These are phyloP conservation scores for Exophiala spinifera DNA, from an alignment of 2,329 filamentous ascomycete species.

Conservation along the genomic window DNA sequence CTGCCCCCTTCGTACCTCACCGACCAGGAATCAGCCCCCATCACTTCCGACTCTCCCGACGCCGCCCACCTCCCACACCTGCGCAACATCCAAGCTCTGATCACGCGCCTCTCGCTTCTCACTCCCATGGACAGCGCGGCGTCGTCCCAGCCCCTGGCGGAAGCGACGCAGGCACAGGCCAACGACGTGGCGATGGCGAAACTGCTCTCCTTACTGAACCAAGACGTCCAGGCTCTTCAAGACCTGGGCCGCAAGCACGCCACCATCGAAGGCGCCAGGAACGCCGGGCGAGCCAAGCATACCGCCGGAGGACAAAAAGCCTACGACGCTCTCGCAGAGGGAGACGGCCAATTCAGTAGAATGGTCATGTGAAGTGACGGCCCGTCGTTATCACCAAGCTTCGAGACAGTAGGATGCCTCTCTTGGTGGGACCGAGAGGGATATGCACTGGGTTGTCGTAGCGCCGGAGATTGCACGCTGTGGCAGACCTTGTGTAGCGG, in stretches of 20 bases:
- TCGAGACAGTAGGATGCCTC: too few species aligned
- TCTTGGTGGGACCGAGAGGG: too few species aligned
- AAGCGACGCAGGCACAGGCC: constrained; percentile 70
- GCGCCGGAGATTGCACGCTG: too few species aligned
- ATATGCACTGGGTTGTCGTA: too few species aligned
- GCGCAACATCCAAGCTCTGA: constrained; percentile 81
- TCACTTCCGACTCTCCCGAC: constrained; percentile 32
- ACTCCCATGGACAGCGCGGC: constrained; percentile 62
- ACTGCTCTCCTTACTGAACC: constrained; percentile 71
- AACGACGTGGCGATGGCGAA: constrained; percentile 80
- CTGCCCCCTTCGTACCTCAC: constrained; percentile 65
- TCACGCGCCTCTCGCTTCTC: constrained; percentile 78
- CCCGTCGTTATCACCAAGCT: not conserved
- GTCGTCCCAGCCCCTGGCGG: constrained; percentile 53
- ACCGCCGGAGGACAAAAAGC: not conserved
- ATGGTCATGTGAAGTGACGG: constrained; percentile 5
- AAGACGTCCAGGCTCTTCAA: constrained; percentile 66
- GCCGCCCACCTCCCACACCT: constrained; percentile 65
- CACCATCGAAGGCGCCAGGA: constrained; percentile 49
- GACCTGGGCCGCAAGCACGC: constrained; percentile 73
- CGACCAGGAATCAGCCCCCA: constrained; percentile 38
- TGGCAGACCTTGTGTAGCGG: too few species aligned
- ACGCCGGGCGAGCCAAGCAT: constrained; percentile 4
- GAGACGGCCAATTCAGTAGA: constrained; percentile 13
- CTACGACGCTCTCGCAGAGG: constrained; percentile 20